phyloP scores from a whole-genome alignment of 257 asterid genomes.

The Salvia miltiorrhiza region DNA sequence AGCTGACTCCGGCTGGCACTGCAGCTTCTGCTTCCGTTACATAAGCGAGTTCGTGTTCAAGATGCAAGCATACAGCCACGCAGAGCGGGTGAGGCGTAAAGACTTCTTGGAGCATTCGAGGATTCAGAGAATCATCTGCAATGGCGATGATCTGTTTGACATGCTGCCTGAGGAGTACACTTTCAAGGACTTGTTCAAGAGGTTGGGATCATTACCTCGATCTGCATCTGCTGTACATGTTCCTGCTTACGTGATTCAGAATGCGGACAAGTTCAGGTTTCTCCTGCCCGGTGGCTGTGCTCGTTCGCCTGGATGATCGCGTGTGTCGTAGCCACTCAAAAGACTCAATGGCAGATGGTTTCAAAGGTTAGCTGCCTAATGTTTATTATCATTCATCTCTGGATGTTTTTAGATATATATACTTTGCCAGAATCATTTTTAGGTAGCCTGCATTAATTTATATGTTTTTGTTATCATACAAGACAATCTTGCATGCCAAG shows the following conservation, averaged over 20 bases:
- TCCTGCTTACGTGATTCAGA: conserved; percentile 69
- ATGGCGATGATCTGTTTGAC: conserved; percentile 77
- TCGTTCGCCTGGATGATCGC: conserved; percentile 29
- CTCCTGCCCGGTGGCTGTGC: conserved; percentile 90
- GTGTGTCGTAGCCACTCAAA: too few species aligned
- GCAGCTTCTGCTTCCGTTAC: conserved; percentile 68
- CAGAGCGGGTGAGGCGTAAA: conserved; percentile 26
- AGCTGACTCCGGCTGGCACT: conserved; percentile 95
- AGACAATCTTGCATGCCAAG: too few species aligned
- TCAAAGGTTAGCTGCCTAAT: not conserved
- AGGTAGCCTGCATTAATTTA: too few species aligned
- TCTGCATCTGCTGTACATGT: conserved; percentile 85
- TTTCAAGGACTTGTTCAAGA: conserved; percentile 69
- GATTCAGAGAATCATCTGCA: conserved; percentile 69
- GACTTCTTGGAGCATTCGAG: conserved; percentile 52
- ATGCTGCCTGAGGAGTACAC: conserved; percentile 95
- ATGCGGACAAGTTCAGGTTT: conserved; percentile 68
- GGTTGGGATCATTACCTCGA: conserved; percentile 77
- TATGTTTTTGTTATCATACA: not conserved
- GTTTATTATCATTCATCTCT: not conserved
- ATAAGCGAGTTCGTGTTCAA: conserved; percentile 29
- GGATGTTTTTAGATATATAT: not conserved
- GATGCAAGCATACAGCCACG: conserved; percentile 33
- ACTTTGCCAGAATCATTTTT: too few species aligned
- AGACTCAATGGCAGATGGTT: too few species aligned